Percentiles rank a stretch among this genome's conserved stretches.
These are phyloP conservation scores for Teunomyces pallodes DNA, from an alignment of 805 yeast genomes.

Conservation along the genomic window DNA sequence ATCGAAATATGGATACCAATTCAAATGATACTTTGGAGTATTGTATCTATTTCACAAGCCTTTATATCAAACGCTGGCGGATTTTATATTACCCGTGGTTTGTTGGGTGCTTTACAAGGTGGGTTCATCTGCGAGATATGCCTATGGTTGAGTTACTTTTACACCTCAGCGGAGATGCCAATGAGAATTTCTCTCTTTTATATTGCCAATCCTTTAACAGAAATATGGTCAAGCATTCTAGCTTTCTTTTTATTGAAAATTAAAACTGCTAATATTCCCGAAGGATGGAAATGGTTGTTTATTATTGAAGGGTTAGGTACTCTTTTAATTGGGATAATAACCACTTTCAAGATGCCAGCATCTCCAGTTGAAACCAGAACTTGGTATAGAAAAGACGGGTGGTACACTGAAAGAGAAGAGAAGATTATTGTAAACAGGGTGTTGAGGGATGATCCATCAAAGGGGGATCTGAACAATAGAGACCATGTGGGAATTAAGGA, in stretches of 20 bases:
- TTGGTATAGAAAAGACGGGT: slow-evolving; percentile 48
- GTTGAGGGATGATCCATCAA: slow-evolving; percentile 59
- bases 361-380: slow-evolving; percentile 45
- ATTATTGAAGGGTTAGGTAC: slow-evolving; percentile 62
- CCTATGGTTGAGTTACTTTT: slow-evolving; percentile 66
- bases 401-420: slow-evolving; percentile 51
- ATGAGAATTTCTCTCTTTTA: slow-evolving; percentile 59
- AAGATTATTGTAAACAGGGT: slow-evolving; percentile 57
- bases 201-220: slow-evolving; percentile 51
- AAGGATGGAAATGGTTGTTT: slow-evolving; percentile 68
- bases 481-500: slow-evolving; percentile 45
- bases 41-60: slow-evolving; percentile 21
- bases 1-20: slow-evolving; percentile 25
- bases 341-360: slow-evolving; percentile 34
- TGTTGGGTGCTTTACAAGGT: slow-evolving; percentile 24
- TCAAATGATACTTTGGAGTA: slow-evolving; percentile 23
- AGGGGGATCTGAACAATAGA: slow-evolving; percentile 63
- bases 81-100: slow-evolving; percentile 19
- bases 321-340: slow-evolving; percentile 46
- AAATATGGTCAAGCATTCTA: slow-evolving; percentile 44
- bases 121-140: slow-evolving; percentile 55
- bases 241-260: slow-evolving; percentile 53
- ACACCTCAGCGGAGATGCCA: slow-evolving; percentile 56
- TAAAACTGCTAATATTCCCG: slow-evolving; percentile 41
- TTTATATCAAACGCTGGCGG: slow-evolving; percentile 15